Conservation (phyloP, 495 filamentous ascomycete species). For the Usnea hakonensis region DNA sequence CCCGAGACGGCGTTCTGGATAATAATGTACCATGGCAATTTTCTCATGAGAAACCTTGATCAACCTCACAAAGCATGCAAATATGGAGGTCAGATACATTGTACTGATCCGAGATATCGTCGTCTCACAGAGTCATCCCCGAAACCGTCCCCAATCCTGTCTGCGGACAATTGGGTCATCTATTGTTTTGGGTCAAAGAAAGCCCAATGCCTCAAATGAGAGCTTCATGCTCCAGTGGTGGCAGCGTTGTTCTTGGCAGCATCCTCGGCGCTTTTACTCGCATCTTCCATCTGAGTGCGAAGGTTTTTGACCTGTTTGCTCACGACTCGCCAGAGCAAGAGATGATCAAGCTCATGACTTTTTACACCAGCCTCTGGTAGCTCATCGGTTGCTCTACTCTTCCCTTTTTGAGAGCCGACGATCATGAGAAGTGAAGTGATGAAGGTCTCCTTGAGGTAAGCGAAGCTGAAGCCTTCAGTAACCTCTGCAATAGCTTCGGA, state of each 20-base stretch:
- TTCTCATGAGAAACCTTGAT: too few relatives aligned
- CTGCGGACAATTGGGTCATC: background rate
- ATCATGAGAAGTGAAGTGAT: conserved; percentile 51
- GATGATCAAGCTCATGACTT: conserved; percentile 35
- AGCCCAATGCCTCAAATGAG: background rate
- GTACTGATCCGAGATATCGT: background rate
- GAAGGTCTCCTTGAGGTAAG: conserved; percentile 59
- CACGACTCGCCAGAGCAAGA: conserved; percentile 47
- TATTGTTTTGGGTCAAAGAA: background rate
- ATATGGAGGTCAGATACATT: too few relatives aligned
- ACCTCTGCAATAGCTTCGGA: conserved; percentile 47
- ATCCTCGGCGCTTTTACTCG: conserved; percentile 10
- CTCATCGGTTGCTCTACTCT: conserved; percentile 6
- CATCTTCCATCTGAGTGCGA: conserved; percentile 46
- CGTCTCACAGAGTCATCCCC: background rate
- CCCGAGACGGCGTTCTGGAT: too few relatives aligned
- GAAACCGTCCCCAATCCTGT: background rate
- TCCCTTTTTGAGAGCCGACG: conserved; percentile 24
- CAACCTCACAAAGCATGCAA: too few relatives aligned
- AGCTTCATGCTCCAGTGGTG: background rate
- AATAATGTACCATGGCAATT: too few relatives aligned
- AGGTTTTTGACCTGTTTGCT: conserved; percentile 49
- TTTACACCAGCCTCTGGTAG: conserved; percentile 20
- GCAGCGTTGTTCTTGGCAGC: background rate
- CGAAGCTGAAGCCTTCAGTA: conserved; percentile 55